Base-by-base conservation (phyloP, 495 filamentous ascomycete genomes). In the Aspergillus cristatus region DNA sequence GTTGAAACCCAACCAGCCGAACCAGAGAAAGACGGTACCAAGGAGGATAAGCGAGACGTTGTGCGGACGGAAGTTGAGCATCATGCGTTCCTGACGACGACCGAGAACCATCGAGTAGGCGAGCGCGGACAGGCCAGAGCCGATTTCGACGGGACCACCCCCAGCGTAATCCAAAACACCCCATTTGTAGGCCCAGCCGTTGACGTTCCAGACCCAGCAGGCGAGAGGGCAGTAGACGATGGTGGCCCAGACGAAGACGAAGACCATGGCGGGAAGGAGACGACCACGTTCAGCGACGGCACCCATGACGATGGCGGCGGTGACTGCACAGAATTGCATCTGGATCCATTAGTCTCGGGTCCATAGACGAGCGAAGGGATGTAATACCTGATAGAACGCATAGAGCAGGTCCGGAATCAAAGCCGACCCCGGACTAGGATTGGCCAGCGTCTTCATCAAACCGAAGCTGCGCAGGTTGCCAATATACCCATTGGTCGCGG, bases 1-100 rank as follows among this genome's bases (percentile, higher is more conserved):
- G 71, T 98, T 97, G 76, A 98, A 98, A 28, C 88, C 93, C 43
- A 98, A 70, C 91, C 93, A 97, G 51, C 91, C 91, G 56, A 97
- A 95, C 90, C 90, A 97, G 33, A 98, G 83, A 55, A 98, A 76
- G 38, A 93, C 75, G 7, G 91, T 97, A 33, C 91, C 91, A 48
- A 98, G 81, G 7, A 90, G 84, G 59, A 98, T 97, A 48, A 97
- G 72, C 6, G 91, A 96, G 48, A 97, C 90, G 67, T 97, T 98
- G 76, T 98, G 91, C 1, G 91, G 93, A 36, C 86, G 81, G 74
- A 80, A 80, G 55, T 94, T 86, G 57, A 96, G 74, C 81, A 97
- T 94, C 91, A 97, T 96, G 74, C 88, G 93, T 71, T 97, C 91
- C 68, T 96, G 91, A 37, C 93, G 86, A 48, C 88, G 84, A 39